Conservation (phyloP, 768 basidiomycete genomes). For the Tylopilus balloui region DNA sequence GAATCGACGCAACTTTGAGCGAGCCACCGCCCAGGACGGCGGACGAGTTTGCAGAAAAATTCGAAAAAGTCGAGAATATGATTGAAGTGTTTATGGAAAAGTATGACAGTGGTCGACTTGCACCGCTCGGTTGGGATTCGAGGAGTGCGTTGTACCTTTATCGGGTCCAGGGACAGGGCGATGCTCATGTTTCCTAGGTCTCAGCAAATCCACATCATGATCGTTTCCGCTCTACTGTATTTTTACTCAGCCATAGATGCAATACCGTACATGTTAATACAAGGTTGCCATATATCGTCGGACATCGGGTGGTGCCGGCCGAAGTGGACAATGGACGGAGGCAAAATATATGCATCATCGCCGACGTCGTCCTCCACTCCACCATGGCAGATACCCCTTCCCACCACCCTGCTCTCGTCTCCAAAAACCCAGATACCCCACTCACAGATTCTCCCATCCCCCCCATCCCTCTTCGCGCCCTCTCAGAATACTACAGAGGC, state of each 20-base stretch:
- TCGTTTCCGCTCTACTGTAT: conserved; percentile 8
- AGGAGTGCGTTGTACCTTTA: conserved; percentile 17
- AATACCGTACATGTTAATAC: too few relatives aligned
- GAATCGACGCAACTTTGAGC: neutral
- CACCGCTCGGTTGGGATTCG: conserved; percentile 25
- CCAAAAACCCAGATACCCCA: conserved; percentile 10
- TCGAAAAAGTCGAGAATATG: conserved; percentile 14
- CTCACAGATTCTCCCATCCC: neutral
- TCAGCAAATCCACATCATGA: conserved; percentile 1
- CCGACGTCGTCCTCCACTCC: conserved; percentile 12
- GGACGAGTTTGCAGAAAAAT: conserved; percentile 20
- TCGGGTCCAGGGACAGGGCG: neutral
- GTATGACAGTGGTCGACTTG: conserved; percentile 20
- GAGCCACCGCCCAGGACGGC: conserved; percentile 17
- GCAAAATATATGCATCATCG: neutral
- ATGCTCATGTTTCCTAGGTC: conserved; percentile 10
- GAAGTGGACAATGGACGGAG: conserved; percentile 18
- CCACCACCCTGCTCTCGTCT: neutral
- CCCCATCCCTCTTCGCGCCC: conserved; percentile 23
- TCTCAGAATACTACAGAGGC: conserved; percentile 51
- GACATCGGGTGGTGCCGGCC: conserved; percentile 20
- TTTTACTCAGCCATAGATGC: conserved; percentile 1
- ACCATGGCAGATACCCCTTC: conserved; percentile 17
- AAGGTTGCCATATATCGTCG: conserved; percentile 12
- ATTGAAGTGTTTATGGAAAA: conserved; percentile 21